phyloP scores from a whole-genome alignment of 768 basidiomycete genomes.

The Russula griseocarnosa region DNA sequence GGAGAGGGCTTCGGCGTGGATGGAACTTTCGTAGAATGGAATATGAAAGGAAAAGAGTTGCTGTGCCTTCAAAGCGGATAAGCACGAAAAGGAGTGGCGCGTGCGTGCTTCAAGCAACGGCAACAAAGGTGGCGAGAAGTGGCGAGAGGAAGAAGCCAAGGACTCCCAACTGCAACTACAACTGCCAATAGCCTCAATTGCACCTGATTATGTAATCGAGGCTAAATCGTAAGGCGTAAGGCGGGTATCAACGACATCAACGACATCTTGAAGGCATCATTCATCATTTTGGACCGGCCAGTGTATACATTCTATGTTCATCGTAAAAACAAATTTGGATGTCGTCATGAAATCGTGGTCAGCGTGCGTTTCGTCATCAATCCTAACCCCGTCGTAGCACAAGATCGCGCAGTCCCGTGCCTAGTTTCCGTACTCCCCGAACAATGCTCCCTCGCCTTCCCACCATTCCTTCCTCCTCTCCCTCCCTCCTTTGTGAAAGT shows the following conservation, averaged over 20 bases:
- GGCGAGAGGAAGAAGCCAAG: not conserved
- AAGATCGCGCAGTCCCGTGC: conserved; percentile 20
- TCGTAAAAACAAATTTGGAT: conserved; percentile 2
- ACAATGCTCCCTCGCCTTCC: conserved; percentile 20
- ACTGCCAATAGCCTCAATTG: not conserved
- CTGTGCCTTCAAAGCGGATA: not conserved
- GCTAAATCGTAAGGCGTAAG: too few species aligned
- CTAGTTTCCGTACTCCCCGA: conserved; percentile 18
- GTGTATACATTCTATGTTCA: not conserved
- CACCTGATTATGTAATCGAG: conserved; percentile 7
- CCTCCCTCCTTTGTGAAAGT: conserved; percentile 24
- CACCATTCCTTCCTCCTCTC: conserved; percentile 12
- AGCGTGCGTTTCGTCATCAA: not conserved
- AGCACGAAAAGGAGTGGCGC: conserved; percentile 7
- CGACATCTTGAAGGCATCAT: too few species aligned
- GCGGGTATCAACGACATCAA: too few species aligned
- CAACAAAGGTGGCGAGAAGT: conserved; percentile 4
- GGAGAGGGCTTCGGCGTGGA: not conserved
- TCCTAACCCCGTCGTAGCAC: conserved; percentile 15
- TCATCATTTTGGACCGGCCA: too few species aligned
- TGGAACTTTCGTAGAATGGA: not conserved
- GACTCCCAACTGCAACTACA: not conserved
- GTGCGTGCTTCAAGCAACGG: conserved; percentile 14
- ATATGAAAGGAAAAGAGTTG: not conserved
- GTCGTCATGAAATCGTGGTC: not conserved